Evolutionary conservation across 2,329 filamentous ascomycete species (phyloP), one percentile per base, ranked within the genome.

Genomic region (Coniochaeta sp.): DNA sequence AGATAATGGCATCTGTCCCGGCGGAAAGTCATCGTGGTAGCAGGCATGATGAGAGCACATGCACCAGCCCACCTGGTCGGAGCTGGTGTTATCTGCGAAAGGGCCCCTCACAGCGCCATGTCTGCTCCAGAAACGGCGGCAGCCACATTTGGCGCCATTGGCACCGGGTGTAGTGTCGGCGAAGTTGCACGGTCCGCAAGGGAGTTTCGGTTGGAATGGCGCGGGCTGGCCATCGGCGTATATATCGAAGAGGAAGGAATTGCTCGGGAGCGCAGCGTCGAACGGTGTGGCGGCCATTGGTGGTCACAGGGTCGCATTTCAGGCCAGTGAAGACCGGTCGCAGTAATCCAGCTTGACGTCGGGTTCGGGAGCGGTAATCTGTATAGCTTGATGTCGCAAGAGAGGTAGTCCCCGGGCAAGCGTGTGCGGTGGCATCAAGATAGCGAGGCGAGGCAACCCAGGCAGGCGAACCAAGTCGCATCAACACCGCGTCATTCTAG

Each of bases 11-110:
- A 62, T 58, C 60, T 73, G 71, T 57, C 63, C 60, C 55, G 70
- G 62, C 60, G 70, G 71, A 30, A 67, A 71, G 65, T 84, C 77
- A 68, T 85, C 83, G 62, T 86, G 83, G 62, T 78, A 86, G 69
- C 83, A 86, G 58, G 83, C 83, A 70, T 86, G 83, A 65, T 86
- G 83, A 58, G 80, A 81, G 67, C 83, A 86, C 83, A 86, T 85
- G 72, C 83, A 86, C 76, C 78, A 84, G 62, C 74, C 73, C 30
- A 74, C 66, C 66, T 83, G 77, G 58, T 79, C 78, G 42, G 70
- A 62, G 57, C 68, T 69, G 14, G 67, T 66, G 62, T 63, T 67
- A 38, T 70, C 69, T 59, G 70, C 65, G 47, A 72, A 68, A 55
- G 73, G 68, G 34, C 47, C 60, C 19, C 44, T 62, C 57, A 62